Percentiles rank a stretch among this genome's conserved stretches.
Conservation (phyloP, 352 stramenopile genomes). For the Globisporangium canariense region DNA sequence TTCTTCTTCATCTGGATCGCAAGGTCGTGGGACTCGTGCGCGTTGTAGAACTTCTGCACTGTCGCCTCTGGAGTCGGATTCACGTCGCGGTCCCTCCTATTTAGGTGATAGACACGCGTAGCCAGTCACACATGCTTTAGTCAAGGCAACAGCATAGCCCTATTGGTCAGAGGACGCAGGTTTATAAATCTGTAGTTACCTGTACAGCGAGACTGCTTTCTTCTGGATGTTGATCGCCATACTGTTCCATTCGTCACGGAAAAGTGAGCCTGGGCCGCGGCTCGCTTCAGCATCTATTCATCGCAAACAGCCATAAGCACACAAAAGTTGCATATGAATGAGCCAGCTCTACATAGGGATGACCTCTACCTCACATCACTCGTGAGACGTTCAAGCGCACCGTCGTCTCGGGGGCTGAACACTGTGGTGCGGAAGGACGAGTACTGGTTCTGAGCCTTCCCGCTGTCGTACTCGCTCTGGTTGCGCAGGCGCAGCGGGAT, state of each 20-base stretch:
- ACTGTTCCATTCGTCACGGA: conserved; percentile 41
- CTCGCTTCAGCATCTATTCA: conserved; percentile 16
- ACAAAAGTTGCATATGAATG: neutral
- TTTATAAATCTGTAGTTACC: conserved; percentile 3
- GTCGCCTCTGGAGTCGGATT: conserved; percentile 38
- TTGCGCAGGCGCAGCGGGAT: conserved; percentile 47
- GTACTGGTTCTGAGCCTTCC: conserved; percentile 41
- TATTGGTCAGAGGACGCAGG: too few species aligned
- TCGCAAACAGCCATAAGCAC: neutral
- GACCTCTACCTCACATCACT: too few species aligned
- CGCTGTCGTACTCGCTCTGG: conserved; percentile 24
- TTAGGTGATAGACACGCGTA: neutral
- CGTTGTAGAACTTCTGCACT: conserved; percentile 46
- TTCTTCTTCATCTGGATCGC: conserved; percentile 23
- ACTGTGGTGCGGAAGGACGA: conserved; percentile 42
- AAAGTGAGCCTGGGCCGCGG: conserved; percentile 34
- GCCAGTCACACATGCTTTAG: neutral
- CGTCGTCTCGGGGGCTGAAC: conserved; percentile 29
- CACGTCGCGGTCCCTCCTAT: conserved; percentile 42
- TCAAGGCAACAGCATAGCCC: neutral
- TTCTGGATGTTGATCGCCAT: conserved; percentile 28
- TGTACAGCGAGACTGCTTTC: conserved; percentile 28
- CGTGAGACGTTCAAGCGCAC: conserved; percentile 3
- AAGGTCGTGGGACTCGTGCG: conserved; percentile 35
- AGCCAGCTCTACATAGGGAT: too few species aligned